These are phyloP conservation scores for Tetrapisispora phaffii DNA, from an alignment of 805 yeast species.

Conservation along the genomic window DNA sequence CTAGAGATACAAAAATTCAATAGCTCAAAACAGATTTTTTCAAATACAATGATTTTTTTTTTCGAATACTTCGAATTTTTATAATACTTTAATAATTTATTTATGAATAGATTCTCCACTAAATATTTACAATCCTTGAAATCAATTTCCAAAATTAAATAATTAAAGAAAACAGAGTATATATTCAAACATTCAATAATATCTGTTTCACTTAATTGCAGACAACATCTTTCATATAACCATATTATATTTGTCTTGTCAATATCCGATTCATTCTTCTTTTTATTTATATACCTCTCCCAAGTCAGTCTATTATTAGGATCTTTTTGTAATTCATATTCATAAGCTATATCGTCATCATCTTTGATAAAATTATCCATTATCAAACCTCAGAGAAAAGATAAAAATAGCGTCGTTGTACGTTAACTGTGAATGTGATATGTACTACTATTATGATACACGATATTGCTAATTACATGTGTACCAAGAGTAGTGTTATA, in stretches of 20 bases:
- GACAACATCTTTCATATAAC: conserved; percentile 33
- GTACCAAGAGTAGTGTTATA: no score
- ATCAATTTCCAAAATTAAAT: not conserved
- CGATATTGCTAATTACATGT: no score
- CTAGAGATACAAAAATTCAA: conserved; percentile 37
- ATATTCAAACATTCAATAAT: conserved; percentile 15
- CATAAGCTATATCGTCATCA: conserved; percentile 36
- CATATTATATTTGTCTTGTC: conserved; percentile 14
- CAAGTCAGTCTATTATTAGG: conserved; percentile 33
- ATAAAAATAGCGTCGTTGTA: no score
- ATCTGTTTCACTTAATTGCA: conserved; percentile 8
- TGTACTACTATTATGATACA: not conserved
- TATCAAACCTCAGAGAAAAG: no score
- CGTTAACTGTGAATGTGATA: no score
- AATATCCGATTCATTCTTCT: conserved; percentile 4
- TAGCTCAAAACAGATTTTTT: conserved; percentile 45
- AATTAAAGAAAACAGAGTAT: conserved; percentile 32
- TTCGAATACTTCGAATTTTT: not conserved
- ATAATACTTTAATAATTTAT: not conserved
- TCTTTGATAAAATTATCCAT: conserved; percentile 10
- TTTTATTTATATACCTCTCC: conserved; percentile 34
- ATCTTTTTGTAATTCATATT: conserved; percentile 34
- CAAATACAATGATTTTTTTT: conserved; percentile 20
- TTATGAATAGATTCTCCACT: not conserved
- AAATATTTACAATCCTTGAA: not conserved